Conservation (phyloP, 176 grass and related monocot genomes). For the Cenchrus purpureus region DNA sequence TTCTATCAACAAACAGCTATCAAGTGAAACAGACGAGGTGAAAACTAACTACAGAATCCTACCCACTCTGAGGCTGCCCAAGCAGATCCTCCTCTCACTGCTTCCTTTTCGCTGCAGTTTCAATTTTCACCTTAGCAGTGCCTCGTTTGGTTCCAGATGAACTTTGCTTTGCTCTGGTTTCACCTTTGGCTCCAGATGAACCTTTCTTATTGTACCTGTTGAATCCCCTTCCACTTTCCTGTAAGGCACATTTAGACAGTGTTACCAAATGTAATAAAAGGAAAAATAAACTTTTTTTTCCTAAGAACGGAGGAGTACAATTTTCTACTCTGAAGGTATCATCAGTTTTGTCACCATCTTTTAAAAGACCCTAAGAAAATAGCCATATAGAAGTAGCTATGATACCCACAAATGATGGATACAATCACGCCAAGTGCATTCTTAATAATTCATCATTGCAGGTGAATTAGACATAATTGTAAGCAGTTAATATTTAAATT, state of each 20-base stretch:
- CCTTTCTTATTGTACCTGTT: conserved; percentile 51
- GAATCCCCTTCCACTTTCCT: conserved; percentile 62
- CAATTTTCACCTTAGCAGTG: conserved; percentile 15
- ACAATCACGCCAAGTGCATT: not conserved
- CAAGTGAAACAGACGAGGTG: not conserved
- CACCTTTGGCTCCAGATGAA: conserved; percentile 19
- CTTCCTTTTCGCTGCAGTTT: conserved; percentile 41
- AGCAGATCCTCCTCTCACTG: conserved; percentile 12
- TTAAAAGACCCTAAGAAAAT: not conserved
- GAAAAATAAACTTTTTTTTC: too few species aligned
- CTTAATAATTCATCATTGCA: not conserved
- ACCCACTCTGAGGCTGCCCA: not conserved
- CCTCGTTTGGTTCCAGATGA: conserved; percentile 20
- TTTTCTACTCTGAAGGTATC: not conserved
- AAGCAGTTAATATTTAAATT: not conserved
- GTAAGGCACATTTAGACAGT: conserved; percentile 18
- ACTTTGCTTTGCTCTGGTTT: conserved; percentile 25
- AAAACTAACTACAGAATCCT: conserved; percentile 40
- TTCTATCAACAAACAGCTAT: not conserved
- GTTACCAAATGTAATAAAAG: conserved; percentile 10
- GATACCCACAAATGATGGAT: not conserved
- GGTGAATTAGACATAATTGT: not conserved
- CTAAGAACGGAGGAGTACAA: too few species aligned
- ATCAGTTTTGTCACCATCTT: not conserved
- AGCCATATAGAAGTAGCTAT: not conserved